Base-by-base conservation (phyloP, 345 rosid genomes). In the Euclidium syriacum region DNA sequence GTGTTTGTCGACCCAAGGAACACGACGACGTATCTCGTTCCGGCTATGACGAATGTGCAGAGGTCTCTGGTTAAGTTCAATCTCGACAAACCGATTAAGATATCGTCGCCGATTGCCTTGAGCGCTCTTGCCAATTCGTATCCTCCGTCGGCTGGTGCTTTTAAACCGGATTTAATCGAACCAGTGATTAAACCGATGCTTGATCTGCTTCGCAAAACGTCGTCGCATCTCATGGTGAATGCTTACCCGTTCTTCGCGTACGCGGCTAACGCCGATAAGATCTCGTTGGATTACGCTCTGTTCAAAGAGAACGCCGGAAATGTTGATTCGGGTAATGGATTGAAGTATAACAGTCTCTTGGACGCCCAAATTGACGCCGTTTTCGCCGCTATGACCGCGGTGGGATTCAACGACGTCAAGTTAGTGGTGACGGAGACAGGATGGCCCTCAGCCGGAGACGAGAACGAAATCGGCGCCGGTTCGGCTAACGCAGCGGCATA, bases 331-430 rank as follows among this genome's bases (percentile, higher is more conserved):
- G 95, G 88, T 22, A 94, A 76, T 61, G 97, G 95, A 10, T 67
- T 87, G 71, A 83, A 75, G 27, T 94, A 94, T 25, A 10, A 12
- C 20, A 94, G 75, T 70, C 87, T 94, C 10, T 68, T 94, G 2
- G 99, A 94, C 1, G 97, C 99, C 8, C 95, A 94, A 23, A 54
- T 90, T 64, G 99, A 90, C 72, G 97, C 99, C 14, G 90, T 94
- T 50, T 88, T 70, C 33, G 84, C 97, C 0, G 99, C 99, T 20
- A 69, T 95, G 90, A 52, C 82, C 1, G 94, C 95, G 2, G 32
- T 88, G 3, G 79, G 84, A 17, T 82, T 81, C 46, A 67, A 72
- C 53, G 91, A 86, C 75, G 60, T 95, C 1, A 75, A 74, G 52
- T 35, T 90, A 10, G 88, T 78, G 16, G 87, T 95, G 27, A 78